Percentiles rank a stretch among this genome's conserved stretches.
Conservation (phyloP, 345 rosid genomes). For the Geranium brycei region DNA sequence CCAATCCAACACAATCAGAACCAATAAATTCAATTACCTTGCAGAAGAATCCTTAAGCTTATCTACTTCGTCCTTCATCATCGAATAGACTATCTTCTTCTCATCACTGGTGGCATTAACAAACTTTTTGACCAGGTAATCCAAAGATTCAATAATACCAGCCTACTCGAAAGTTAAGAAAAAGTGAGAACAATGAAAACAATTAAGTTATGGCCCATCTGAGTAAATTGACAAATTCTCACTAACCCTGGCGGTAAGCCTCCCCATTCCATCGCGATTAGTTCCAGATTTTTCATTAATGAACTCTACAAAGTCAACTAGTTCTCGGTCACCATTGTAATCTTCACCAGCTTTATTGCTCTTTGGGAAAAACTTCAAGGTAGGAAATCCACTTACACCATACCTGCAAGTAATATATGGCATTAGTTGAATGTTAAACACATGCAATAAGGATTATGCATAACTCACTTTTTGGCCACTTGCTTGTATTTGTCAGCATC, state of each 20-base stretch:
- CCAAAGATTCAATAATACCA: conserved; percentile 69
- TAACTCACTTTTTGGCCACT: conserved; percentile 65
- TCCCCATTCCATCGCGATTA: conserved; percentile 78
- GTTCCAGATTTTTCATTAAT: conserved; percentile 76
- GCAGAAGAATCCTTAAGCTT: conserved; percentile 55
- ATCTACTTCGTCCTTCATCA: conserved; percentile 60
- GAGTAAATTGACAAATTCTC: background rate
- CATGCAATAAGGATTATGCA: background rate
- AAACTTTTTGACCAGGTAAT: conserved; percentile 67
- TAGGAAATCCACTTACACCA: conserved; percentile 87
- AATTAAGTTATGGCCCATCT: background rate
- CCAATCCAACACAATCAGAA: too few relatives aligned
- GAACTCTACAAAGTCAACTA: conserved; percentile 75
- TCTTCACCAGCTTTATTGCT: conserved; percentile 90
- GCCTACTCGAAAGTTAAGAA: conserved; percentile 35
- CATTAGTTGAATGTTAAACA: background rate
- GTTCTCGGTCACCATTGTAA: conserved; percentile 75
- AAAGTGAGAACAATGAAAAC: background rate
- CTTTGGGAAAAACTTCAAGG: conserved; percentile 78
- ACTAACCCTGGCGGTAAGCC: conserved; percentile 61
- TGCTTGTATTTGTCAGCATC: conserved; percentile 81
- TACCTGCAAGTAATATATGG: conserved; percentile 25
- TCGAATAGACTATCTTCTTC: conserved; percentile 53
- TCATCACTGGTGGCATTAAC: conserved; percentile 57
- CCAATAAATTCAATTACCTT: conserved; percentile 27